Evolutionary conservation across 2,329 filamentous ascomycete species (phyloP).

Genomic region (Diaporthe ilicicola): DNA sequence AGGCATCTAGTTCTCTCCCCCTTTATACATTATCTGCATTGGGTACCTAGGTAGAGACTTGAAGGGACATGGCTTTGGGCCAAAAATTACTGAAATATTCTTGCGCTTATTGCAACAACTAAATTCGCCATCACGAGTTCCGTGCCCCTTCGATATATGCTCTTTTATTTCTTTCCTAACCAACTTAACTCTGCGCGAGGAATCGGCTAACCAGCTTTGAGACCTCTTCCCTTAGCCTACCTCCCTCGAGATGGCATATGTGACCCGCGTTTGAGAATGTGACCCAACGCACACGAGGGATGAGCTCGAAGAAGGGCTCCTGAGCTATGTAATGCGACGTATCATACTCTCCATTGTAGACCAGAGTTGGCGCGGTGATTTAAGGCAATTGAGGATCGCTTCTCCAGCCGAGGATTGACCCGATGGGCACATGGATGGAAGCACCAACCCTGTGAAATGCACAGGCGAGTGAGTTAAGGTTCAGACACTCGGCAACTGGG

Average conservation of each 20-base stretch:
- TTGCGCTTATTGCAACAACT: no score
- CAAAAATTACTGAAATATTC: no score
- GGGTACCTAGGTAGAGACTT: no score
- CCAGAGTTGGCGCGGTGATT: slow-evolving; percentile 37
- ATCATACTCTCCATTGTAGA: slow-evolving; percentile 40
- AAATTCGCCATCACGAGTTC: no score
- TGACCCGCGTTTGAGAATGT: not conserved
- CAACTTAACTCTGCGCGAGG: not conserved
- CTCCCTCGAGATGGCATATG: slow-evolving; percentile 9
- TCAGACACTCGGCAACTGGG: no score
- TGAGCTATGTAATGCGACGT: slow-evolving; percentile 37
- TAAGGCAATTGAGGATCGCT: slow-evolving; percentile 35
- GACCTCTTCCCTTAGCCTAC: not conserved
- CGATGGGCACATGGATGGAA: slow-evolving; percentile 30
- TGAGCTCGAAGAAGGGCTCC: slow-evolving; percentile 5
- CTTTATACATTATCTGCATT: no score
- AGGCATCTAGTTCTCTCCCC: no score
- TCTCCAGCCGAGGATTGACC: slow-evolving; percentile 35
- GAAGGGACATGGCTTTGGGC: no score
- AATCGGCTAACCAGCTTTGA: slow-evolving; percentile 1
- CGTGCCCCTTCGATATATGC: no score
- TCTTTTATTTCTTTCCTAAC: no score
- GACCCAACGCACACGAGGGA: not conserved
- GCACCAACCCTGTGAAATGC: slow-evolving; percentile 36
- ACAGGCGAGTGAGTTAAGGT: no score